Evolutionary conservation across 2,329 filamentous ascomycete species (phyloP), one percentile per base, ranked within the genome.

Genomic region (Talaromyces albobiverticillius): DNA sequence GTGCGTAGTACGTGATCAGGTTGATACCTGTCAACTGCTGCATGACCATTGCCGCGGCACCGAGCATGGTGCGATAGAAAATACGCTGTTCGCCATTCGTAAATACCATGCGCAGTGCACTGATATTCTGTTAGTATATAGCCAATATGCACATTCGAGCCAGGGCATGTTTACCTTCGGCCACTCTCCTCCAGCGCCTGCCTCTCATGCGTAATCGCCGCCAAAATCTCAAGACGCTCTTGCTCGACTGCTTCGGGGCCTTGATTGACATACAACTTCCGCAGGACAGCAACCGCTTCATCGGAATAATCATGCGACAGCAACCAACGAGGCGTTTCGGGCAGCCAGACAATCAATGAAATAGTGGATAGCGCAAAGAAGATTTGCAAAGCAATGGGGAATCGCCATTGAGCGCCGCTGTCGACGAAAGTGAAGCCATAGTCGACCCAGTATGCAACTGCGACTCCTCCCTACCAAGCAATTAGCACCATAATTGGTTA

Each of bases 261-360:
- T 10, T 22, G 3, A 10, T 20, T 22, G 14, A 34, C 13, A 14
- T 34, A 34, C 13, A 34, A 10, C 8, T 34, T 34, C 13, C 13
- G 3, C 31, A 70, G 58, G 0, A 60, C 58, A 10, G 57, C 60
- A 0, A 66, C 70, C 32, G 72, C 67, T 1, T 63, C 63, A 40
- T 65, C 63, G 7, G 64, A 62, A 43, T 64, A 69, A 47, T 68
- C 43, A 13, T 46, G 43, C 2, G 29, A 26, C 57, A 69, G 60
- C 8, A 73, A 64, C 61, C 66, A 73, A 10, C 70, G 66, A 5
- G 71, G 71, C 0, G 69, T 71, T 47, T 73, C 70, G 0, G 74
- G 75, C 2, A 77, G 64, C 18, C 31, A 67, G 1, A 71, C 65
- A 10, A 48, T 48, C 16, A 31, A 31, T 10, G 31, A n/a, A 34